Percentiles rank a stretch among this genome's conserved stretches.
These are phyloP conservation scores for Cyclanthera cordifolia DNA, from an alignment of 306 rosid species.

Conservation along the genomic window DNA sequence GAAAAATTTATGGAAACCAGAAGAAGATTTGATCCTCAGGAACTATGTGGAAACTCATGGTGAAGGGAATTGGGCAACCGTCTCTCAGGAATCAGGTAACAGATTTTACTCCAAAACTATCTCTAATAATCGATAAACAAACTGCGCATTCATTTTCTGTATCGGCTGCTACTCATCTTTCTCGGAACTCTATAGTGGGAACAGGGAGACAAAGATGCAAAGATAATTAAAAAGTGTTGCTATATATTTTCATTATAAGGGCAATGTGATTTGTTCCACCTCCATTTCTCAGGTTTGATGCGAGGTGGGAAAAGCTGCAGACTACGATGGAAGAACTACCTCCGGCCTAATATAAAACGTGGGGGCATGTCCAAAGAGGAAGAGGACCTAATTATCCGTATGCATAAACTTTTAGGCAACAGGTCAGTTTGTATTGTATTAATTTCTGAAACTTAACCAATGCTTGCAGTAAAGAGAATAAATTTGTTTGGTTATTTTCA, in stretches of 20 bases:
- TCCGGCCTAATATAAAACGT: slow-evolving; percentile 53
- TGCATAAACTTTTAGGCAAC: slow-evolving; percentile 63
- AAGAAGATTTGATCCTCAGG: slow-evolving; percentile 48
- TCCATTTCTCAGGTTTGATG: slow-evolving; percentile 25
- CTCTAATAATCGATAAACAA: neutral
- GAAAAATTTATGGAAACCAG: slow-evolving; percentile 59
- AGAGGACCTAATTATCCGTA: slow-evolving; percentile 53
- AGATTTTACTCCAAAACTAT: neutral
- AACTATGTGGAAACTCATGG: slow-evolving; percentile 55
- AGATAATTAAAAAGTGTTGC: too few species aligned
- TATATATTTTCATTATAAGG: too few species aligned
- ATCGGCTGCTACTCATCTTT: neutral
- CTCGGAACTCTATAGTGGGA: too few species aligned
- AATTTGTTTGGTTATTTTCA: neutral
- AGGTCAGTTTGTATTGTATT: slow-evolving; percentile 23
- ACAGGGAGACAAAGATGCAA: too few species aligned
- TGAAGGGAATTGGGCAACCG: slow-evolving; percentile 59
- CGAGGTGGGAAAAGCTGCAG: slow-evolving; percentile 68
- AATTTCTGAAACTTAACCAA: neutral
- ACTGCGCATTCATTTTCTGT: neutral
- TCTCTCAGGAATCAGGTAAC: slow-evolving; percentile 42
- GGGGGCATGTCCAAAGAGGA: slow-evolving; percentile 59
- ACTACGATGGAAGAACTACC: slow-evolving; percentile 61
- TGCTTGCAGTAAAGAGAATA: neutral
- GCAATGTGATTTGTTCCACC: neutral